These are phyloP conservation scores for Tuber umbilicatum DNA, from an alignment of 495 filamentous ascomycete species.

Conservation along the genomic window DNA sequence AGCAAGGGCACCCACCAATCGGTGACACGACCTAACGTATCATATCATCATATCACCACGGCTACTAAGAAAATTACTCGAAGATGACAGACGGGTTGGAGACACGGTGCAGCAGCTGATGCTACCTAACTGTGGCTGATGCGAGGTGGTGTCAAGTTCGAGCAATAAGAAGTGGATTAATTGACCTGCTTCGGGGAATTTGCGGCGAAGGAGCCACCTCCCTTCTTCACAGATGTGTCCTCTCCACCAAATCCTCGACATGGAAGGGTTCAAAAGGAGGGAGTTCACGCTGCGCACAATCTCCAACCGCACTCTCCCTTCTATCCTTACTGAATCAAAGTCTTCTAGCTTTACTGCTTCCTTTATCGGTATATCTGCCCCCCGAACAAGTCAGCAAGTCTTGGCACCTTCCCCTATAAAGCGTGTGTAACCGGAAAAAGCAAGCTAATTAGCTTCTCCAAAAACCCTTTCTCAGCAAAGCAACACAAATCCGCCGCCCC, in stretches of 20 bases:
- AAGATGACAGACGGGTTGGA: not conserved
- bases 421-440: conserved; percentile 33
- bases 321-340: not conserved
- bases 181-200: not conserved
- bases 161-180: not conserved
- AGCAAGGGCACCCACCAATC: not conserved
- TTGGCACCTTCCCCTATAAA: conserved; percentile 25
- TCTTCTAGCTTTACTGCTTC: not conserved
- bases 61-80: not conserved
- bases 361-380: not conserved
- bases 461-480: not conserved
- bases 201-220: not conserved
- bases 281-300: not conserved
- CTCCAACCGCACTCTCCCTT: not conserved
- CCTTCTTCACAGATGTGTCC: not conserved
- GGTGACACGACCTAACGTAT: not conserved
- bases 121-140: not conserved
- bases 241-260: not conserved
- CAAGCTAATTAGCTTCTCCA: conserved; percentile 35
- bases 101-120: not conserved
- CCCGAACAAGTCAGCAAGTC: conserved; percentile 24
- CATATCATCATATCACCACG: not conserved
- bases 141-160: not conserved
- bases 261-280: not conserved
- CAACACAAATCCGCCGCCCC: conserved; percentile 24